A percentile compares a stretch with the other conserved stretches of the same genome.
Evolutionary conservation across 176 grass and related monocot species (phyloP).

Genomic region (Avena sativa): DNA sequence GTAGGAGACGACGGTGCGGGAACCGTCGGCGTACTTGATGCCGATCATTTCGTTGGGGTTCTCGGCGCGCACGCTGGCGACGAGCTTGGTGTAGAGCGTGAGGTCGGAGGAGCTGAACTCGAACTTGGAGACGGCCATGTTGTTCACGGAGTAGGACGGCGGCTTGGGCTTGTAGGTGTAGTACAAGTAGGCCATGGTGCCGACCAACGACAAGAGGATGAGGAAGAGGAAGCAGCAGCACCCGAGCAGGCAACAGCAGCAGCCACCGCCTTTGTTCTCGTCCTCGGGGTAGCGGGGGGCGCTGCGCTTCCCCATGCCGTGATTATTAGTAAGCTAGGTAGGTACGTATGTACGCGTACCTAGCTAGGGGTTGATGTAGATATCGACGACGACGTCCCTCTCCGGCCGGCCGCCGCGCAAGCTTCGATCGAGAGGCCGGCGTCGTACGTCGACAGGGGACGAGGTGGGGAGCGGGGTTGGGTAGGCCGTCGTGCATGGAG

Average conservation of each 20-base stretch:
- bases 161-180: conserved; percentile 59
- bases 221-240: conserved; percentile 77
- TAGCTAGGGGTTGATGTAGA: not conserved
- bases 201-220: conserved; percentile 43
- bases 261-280: conserved; percentile 32
- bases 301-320: conserved; percentile 55
- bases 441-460: conserved; percentile 28
- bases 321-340: conserved; percentile 4
- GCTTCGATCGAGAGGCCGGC: conserved; percentile 37
- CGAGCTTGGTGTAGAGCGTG: conserved; percentile 68
- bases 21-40: conserved; percentile 65
- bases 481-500: conserved; percentile 34
- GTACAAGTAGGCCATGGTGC: conserved; percentile 39
- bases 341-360: not conserved
- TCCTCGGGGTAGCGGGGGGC: conserved; percentile 60
- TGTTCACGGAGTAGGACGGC: conserved; percentile 75
- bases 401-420: conserved; percentile 41
- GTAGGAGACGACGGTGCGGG: conserved; percentile 64
- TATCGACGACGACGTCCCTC: conserved; percentile 24
- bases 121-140: conserved; percentile 72
- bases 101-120: conserved; percentile 58
- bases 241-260: conserved; percentile 62
- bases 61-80: conserved; percentile 63
- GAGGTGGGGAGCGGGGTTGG: conserved; percentile 9
- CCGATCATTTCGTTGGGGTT: conserved; percentile 88